Evolutionary conservation across 495 filamentous ascomycete species (phyloP).

Genomic region (Niebla homalea): DNA sequence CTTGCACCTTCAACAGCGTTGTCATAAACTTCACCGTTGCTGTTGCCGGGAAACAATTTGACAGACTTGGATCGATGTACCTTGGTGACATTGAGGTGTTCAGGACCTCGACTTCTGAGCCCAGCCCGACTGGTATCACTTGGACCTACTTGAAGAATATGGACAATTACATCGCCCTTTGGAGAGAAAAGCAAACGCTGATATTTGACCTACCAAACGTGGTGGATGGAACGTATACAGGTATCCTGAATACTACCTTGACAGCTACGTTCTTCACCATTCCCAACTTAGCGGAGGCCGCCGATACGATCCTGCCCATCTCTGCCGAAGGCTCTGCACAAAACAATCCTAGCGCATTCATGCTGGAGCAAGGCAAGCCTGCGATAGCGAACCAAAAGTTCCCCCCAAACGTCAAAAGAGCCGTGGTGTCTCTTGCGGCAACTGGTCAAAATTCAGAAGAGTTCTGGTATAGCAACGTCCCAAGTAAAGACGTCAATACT

Average conservation of each 20-base stretch:
- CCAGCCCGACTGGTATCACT: conserved; percentile 52
- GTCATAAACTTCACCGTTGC: conserved; percentile 72
- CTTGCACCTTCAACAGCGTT: conserved; percentile 64
- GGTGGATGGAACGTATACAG: conserved; percentile 64
- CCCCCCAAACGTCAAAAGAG: conserved; percentile 50
- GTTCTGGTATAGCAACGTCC: conserved; percentile 82
- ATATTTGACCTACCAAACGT: conserved; percentile 79
- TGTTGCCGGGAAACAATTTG: conserved; percentile 63
- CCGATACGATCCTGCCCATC: conserved; percentile 62
- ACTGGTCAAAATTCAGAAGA: conserved; percentile 70
- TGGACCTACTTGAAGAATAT: conserved; percentile 78
- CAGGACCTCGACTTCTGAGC: conserved; percentile 79
- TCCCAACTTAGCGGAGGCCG: conserved; percentile 30
- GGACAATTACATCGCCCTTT: conserved; percentile 57
- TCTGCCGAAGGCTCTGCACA: conserved; percentile 42
- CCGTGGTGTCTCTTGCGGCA: conserved; percentile 62
- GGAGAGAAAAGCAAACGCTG: conserved; percentile 53
- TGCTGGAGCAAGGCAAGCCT: conserved; percentile 44
- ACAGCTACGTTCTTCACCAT: conserved; percentile 62
- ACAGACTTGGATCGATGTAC: conserved; percentile 68
- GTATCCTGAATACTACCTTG: conserved; percentile 65
- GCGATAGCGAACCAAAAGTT: conserved; percentile 42
- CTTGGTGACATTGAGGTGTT: conserved; percentile 72
- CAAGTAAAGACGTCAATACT: conserved; percentile 45
- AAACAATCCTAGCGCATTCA: conserved; percentile 53